phyloP scores from a whole-genome alignment of 306 rosid species.

The Leucaena leucocephala region DNA sequence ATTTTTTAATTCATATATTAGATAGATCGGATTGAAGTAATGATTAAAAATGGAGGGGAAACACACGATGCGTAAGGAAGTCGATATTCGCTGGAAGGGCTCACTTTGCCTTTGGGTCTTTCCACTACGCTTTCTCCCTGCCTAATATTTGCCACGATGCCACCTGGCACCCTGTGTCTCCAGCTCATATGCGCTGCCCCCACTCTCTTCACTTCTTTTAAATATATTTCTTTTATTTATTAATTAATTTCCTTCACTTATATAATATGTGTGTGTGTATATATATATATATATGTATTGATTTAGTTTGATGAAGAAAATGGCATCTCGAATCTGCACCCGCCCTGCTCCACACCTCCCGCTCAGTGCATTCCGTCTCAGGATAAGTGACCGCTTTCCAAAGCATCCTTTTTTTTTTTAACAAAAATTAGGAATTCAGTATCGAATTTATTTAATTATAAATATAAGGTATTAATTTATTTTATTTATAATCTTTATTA shows the following conservation, averaged over 20 bases:
- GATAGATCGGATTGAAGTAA: neutral
- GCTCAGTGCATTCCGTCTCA: neutral
- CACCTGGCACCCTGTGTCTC: neutral
- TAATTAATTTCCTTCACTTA: neutral
- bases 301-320: neutral
- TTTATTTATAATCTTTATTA: no score
- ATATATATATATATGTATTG: neutral
- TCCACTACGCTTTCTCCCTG: neutral
- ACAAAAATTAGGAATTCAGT: no score
- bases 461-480: no score
- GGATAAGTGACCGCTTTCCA: neutral
- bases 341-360: neutral
- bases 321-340: neutral
- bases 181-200: neutral
- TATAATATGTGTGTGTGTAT: no score
- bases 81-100: neutral
- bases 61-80: neutral
- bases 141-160: neutral
- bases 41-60: neutral
- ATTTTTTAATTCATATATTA: no score
- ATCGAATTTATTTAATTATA: no score
- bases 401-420: no score
- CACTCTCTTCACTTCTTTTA: neutral
- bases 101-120: neutral
- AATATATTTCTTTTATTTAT: no score